Evolutionary conservation across 768 basidiomycete species (phyloP), one percentile per base, ranked within the genome.

Genomic region (Chiua virens): DNA sequence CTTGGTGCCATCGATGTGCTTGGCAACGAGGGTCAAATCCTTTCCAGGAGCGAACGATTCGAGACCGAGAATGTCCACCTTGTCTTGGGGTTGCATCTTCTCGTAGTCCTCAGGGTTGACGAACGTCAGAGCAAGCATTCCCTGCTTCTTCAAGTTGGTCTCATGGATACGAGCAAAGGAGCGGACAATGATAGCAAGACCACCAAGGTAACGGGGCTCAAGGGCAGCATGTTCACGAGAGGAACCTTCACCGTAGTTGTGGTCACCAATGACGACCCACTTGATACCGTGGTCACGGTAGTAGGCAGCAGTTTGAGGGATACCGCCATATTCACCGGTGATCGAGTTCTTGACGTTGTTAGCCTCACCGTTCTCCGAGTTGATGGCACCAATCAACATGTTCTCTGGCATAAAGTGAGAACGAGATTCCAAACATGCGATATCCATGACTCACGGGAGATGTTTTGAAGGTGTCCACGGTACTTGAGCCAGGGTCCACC

Each of bases 401-500:
- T 98, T 98, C 73, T 98, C 88, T 91, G 62, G 3, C 25, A 47
- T 2, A 1, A 43, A 42, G 9, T 57, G 34, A 58, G 47, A 43
- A 54, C 28, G 14, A 0, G n/a, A 56, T 50, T n/a, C 45, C 11
- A 23, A 22, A 27, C 35, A 6, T 11, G 35, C 13, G 30, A 21
- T 42, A 0, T 34, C 9, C 42, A 18, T 14, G 3, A 79, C 85
- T 55, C 55, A 89, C 89, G 91, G 28, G 95, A 97, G 69, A 97
- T 98, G 80, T 98, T 98, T 72, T 97, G 82, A 65, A 98, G 86
- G 73, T 98, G 96, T 56, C 96, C 96, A 78, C 96, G 92, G 80
- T 95, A 98, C 77, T 98, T 98, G 77, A 98, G 83, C 96, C 96
- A 98, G 40, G 96, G 96, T 53, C 96, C 96, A 78, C 95, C 96